Percentiles rank a stretch among this genome's conserved stretches.
phyloP scores from a whole-genome alignment of 2,329 filamentous ascomycete species.

The Colletotrichum sp. region DNA sequence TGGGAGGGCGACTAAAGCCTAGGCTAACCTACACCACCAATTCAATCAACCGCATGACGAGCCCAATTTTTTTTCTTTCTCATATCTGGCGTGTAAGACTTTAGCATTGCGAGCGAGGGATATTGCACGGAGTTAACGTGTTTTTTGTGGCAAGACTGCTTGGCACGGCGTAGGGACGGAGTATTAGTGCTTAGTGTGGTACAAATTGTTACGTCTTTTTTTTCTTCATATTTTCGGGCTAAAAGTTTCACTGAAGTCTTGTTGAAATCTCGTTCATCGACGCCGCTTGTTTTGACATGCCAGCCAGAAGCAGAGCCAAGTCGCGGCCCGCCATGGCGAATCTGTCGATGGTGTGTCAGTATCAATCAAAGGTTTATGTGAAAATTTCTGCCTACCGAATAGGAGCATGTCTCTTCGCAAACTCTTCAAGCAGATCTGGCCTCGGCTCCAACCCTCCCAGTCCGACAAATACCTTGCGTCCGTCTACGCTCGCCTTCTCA shows the following conservation, averaged over 20 bases:
- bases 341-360: background rate
- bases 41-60: background rate
- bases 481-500: background rate
- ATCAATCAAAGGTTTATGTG: background rate
- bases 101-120: background rate
- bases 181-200: background rate
- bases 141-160: background rate
- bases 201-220: background rate
- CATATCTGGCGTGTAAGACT: background rate
- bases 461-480: background rate
- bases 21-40: background rate
- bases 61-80: background rate
- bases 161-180: background rate
- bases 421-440: background rate
- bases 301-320: background rate
- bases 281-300: conserved; percentile 4
- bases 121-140: background rate
- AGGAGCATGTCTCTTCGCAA: background rate
- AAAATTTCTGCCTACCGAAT: background rate
- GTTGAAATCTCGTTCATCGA: conserved; percentile 7
- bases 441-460: conserved; percentile 3
- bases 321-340: conserved; percentile 11
- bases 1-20: background rate
- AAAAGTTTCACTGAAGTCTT: background rate
- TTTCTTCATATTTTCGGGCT: background rate